Evolutionary conservation across 108 stramenopile genomes (phyloP), one percentile per base, ranked within the genome.

Genomic region (Cyclostephanos invisitatus): DNA sequence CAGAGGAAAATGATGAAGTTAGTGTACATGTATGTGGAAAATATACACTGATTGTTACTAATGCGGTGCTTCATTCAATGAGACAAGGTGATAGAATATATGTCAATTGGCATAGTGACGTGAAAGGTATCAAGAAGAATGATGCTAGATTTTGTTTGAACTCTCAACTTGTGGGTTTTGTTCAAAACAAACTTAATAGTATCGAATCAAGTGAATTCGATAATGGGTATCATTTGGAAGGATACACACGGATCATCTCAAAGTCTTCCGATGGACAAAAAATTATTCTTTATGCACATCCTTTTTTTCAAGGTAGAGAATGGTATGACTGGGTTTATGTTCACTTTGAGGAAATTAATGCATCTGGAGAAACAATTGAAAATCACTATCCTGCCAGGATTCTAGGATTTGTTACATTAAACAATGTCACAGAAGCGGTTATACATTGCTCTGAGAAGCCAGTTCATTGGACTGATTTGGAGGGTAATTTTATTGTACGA

Each of bases 261-360:
- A 28, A 35, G 2, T 5, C 27, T 3, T 12, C 32, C 9, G 28
- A 57, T 57, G 56, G 56, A 5, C 15, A 24, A 8, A 3, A 28
- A 10, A 20, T 28, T 10, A 6, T 24, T 14, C 32, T 21, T 10
- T 14, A 57, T 32, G 5, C 56, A 4, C 7, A 27, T 3, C 56
- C 28, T 5, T 14, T 12, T 32, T 5, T 24, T 0, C 25, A 57
- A 14, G 56, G 56, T 1, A 24, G 28, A 28, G 14, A 17, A 5
- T 57, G 56, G 56, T 35, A 57, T 28, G 56, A 57, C 32, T 57
- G 56, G 56, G 56, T 9, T 35, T 57, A 27, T 11, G 56, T 57
- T 0, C 17, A 57, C 12, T 57, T 32, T 20, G 56, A 28, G 32
- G 29, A 29, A 57, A 11, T 10, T 15, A 12, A 1, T 54, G 29